phyloP scores from a whole-genome alignment of 1,284 basidiomycete genomes.

The Butyriboletus appendiculatus region DNA sequence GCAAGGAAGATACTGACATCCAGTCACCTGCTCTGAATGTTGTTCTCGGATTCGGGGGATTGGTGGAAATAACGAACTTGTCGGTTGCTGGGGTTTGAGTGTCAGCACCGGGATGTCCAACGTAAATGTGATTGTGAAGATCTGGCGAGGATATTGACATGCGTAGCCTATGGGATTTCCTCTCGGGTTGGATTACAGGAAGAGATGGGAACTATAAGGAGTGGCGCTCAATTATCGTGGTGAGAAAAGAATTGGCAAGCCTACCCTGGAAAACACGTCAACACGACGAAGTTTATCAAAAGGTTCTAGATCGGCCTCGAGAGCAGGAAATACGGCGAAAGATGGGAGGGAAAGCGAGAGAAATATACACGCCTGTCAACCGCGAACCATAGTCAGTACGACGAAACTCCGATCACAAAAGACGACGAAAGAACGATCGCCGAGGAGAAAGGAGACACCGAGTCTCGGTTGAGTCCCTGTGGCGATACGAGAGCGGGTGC shows the following conservation, averaged over 20 bases:
- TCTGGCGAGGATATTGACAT: conserved; percentile 43
- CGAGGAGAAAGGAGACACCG: conserved; percentile 8
- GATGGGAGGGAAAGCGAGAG: conserved; percentile 49
- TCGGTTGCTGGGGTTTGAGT: conserved; percentile 7
- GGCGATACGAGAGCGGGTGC: conserved; percentile 16
- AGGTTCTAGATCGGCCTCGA: conserved; percentile 61
- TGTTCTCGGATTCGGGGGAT: conserved; percentile 73
- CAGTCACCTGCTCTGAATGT: conserved; percentile 75
- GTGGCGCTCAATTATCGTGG: not conserved
- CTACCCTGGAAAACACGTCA: conserved; percentile 40
- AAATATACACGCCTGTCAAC: conserved; percentile 51
- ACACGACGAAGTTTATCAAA: conserved; percentile 53
- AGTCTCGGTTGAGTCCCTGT: conserved; percentile 4
- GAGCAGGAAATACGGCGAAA: conserved; percentile 52
- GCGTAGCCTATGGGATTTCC: conserved; percentile 31
- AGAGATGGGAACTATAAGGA: conserved; percentile 19
- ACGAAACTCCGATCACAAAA: conserved; percentile 14
- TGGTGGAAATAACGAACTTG: conserved; percentile 63
- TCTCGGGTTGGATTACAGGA: conserved; percentile 27
- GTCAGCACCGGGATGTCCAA: conserved; percentile 7
- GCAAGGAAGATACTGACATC: conserved; percentile 58
- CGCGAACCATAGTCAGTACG: conserved; percentile 11
- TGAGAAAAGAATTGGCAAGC: conserved; percentile 9
- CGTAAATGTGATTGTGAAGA: conserved; percentile 23
- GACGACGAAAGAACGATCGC: conserved; percentile 16